A percentile compares a stretch with the other conserved stretches of the same genome.
Conservation (phyloP, 345 rosid species). For the Hypericum perforatum region DNA sequence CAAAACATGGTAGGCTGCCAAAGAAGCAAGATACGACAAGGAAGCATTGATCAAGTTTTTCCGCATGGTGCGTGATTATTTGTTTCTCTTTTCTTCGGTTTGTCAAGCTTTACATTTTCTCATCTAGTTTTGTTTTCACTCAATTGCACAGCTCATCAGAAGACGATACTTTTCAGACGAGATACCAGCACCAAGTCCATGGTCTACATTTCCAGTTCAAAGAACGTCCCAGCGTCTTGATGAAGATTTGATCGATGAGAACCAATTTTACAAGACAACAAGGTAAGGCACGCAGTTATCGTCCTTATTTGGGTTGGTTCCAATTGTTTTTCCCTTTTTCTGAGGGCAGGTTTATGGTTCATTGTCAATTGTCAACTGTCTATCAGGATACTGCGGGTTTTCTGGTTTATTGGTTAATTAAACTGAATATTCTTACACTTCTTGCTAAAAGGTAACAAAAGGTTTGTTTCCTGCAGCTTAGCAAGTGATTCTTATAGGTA, state of each 20-base stretch:
- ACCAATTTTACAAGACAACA: slow-evolving; percentile 43
- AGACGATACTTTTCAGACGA: slow-evolving; percentile 92
- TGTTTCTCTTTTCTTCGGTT: not conserved
- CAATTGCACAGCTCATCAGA: slow-evolving; percentile 60
- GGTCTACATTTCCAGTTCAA: slow-evolving; percentile 62
- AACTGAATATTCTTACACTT: too few relatives aligned
- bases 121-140: not conserved
- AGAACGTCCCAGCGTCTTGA: slow-evolving; percentile 61
- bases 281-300: slow-evolving; percentile 28
- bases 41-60: slow-evolving; percentile 82
- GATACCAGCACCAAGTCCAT: slow-evolving; percentile 49
- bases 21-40: slow-evolving; percentile 91
- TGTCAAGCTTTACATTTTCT: not conserved
- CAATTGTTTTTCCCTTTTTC: too few relatives aligned
- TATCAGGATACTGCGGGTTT: too few relatives aligned
- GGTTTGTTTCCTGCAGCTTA: slow-evolving; percentile 35
- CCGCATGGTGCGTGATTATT: slow-evolving; percentile 45
- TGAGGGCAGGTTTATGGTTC: too few relatives aligned
- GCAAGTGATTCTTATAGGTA: slow-evolving; percentile 54
- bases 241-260: slow-evolving; percentile 61
- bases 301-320: too few relatives aligned
- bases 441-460: too few relatives aligned
- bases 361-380: too few relatives aligned
- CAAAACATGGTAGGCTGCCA: slow-evolving; percentile 63
- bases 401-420: too few relatives aligned